Percentiles rank a stretch among this genome's conserved stretches.
These are phyloP conservation scores for Firmiana major DNA, from an alignment of 345 rosid genomes.

Conservation along the genomic window DNA sequence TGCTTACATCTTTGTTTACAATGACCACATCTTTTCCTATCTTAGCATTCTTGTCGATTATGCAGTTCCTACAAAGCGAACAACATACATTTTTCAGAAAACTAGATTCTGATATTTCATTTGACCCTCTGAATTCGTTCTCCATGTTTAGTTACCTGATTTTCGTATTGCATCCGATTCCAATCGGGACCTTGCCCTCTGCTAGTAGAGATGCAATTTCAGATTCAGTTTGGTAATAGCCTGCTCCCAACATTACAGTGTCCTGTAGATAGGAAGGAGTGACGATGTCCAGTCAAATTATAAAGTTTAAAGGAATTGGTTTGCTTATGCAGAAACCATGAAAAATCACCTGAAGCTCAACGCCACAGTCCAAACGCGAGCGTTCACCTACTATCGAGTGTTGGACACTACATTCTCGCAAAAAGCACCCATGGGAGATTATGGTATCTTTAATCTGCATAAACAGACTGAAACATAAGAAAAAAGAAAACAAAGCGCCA, in stretches of 20 bases:
- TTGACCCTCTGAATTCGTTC: neutral
- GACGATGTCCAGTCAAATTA: neutral
- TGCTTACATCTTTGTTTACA: conserved; percentile 54
- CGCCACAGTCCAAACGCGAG: conserved; percentile 84
- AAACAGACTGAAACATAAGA: conserved; percentile 15
- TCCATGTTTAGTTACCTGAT: conserved; percentile 45
- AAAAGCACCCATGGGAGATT: conserved; percentile 95
- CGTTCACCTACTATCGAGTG: conserved; percentile 94
- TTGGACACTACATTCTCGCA: conserved; percentile 67
- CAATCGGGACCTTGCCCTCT: conserved; percentile 80
- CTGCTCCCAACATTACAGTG: conserved; percentile 88
- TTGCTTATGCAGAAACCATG: neutral
- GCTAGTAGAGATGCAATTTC: conserved; percentile 89
- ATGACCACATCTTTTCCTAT: conserved; percentile 84
- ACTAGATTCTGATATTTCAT: neutral
- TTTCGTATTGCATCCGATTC: conserved; percentile 78
- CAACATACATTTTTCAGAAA: conserved; percentile 1
- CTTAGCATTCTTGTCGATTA: conserved; percentile 90
- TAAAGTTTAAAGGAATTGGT: neutral
- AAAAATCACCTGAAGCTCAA: conserved; percentile 67
- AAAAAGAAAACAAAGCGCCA: neutral
- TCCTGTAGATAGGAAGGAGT: conserved; percentile 42
- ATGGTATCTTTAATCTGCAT: conserved; percentile 72
- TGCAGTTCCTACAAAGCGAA: conserved; percentile 63
- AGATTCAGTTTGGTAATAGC: conserved; percentile 81